phyloP scores from a whole-genome alignment of 805 yeast genomes.

The Millerozyma miso region DNA sequence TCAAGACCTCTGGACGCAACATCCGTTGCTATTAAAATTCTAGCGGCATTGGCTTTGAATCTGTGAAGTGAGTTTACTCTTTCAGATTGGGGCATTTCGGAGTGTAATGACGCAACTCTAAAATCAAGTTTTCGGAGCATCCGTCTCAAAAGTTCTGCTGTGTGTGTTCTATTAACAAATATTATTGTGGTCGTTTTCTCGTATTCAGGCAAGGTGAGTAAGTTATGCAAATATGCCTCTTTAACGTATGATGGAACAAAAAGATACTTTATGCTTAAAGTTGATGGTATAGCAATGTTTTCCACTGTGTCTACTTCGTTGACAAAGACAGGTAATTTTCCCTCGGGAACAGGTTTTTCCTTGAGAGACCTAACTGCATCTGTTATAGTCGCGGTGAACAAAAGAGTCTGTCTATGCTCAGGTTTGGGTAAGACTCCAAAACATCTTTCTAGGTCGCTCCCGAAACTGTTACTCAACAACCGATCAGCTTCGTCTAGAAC shows the following conservation, averaged over 20 bases:
- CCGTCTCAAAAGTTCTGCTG: constrained; percentile 84
- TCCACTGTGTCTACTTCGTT: constrained; percentile 75
- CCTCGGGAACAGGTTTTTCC: constrained; percentile 55
- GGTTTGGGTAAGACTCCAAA: constrained; percentile 69
- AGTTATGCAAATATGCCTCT: constrained; percentile 76
- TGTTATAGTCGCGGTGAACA: constrained; percentile 95
- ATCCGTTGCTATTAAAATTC: constrained; percentile 90
- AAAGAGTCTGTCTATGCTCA: constrained; percentile 72
- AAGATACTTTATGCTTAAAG: constrained; percentile 60
- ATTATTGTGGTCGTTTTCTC: constrained; percentile 70
- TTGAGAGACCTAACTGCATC: constrained; percentile 82
- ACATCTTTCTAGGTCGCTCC: constrained; percentile 71
- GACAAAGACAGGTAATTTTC: constrained; percentile 53
- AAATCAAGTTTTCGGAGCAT: constrained; percentile 69
- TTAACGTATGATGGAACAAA: constrained; percentile 85
- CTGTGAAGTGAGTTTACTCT: constrained; percentile 88
- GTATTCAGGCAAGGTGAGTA: constrained; percentile 61
- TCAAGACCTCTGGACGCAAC: constrained; percentile 97
- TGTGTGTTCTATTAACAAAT: constrained; percentile 84
- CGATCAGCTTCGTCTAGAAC: constrained; percentile 97
- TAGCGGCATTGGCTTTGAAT: constrained; percentile 91
- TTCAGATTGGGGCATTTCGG: constrained; percentile 91
- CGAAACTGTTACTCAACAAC: constrained; percentile 76
- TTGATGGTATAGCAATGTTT: constrained; percentile 74
- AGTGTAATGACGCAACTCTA: constrained; percentile 85